phyloP scores from a whole-genome alignment of 805 yeast species.

The Cyberlindnera amylophila region DNA sequence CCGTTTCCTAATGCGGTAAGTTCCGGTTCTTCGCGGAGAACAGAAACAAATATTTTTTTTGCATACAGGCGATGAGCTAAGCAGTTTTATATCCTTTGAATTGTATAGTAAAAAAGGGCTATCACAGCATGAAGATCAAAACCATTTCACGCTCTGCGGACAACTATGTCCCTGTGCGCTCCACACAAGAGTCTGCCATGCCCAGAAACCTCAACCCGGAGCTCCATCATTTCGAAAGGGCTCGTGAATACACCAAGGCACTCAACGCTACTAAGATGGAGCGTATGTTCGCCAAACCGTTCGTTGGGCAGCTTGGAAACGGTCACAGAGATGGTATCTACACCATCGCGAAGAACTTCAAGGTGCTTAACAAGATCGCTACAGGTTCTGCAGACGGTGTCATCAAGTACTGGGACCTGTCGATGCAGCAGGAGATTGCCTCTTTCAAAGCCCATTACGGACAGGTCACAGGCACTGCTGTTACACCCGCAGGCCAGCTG shows the following conservation, averaged over 20 bases:
- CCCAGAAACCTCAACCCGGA: constrained; percentile 93
- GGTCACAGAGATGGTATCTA: constrained; percentile 97
- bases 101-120: no score
- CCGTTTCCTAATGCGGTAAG: constrained; percentile 1
- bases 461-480: constrained; percentile 78
- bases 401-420: constrained; percentile 89
- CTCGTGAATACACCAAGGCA: constrained; percentile 93
- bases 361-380: constrained; percentile 69
- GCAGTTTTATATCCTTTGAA: no score
- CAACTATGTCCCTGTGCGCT: constrained; percentile 86
- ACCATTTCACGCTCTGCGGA: constrained; percentile 67
- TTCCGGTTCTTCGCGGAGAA: background rate
- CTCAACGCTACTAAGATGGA: constrained; percentile 93
- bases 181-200: constrained; percentile 80
- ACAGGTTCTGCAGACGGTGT: constrained; percentile 96
- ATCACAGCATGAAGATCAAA: constrained; percentile 24
- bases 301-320: constrained; percentile 87
- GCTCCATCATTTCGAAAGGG: constrained; percentile 94
- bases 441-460: constrained; percentile 89
- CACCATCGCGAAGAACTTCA: constrained; percentile 74
- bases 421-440: constrained; percentile 68
- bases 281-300: constrained; percentile 96
- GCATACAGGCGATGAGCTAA: no score
- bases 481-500: constrained; percentile 50
- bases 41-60: no score